Percentiles rank a stretch among this genome's conserved stretches.
Conservation (phyloP, 371 early-diverging fungal genomes). For the Syncephalastrum contaminatum region DNA sequence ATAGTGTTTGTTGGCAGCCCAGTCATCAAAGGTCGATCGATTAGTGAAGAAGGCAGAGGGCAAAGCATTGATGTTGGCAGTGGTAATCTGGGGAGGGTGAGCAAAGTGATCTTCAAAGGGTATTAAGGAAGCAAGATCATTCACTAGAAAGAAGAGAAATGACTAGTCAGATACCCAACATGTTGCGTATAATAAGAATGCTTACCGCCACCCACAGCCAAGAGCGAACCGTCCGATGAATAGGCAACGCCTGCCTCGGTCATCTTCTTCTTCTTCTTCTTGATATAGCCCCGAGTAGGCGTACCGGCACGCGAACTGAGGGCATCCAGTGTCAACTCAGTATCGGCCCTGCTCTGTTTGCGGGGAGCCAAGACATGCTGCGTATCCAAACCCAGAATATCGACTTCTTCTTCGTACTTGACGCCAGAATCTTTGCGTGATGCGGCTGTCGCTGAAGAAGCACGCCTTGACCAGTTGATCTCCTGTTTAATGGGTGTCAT, state of each 20-base stretch:
- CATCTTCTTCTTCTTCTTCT: constrained; percentile 50
- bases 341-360: constrained; percentile 29
- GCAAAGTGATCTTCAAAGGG: constrained; percentile 31
- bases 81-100: constrained; percentile 36
- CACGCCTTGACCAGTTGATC: not conserved
- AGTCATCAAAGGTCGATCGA: constrained; percentile 36
- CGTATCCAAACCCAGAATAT: constrained; percentile 49
- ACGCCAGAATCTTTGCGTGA: constrained; percentile 12
- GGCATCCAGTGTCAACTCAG: constrained; percentile 17
- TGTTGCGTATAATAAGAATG: no score
- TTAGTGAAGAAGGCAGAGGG: constrained; percentile 44
- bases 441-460: not conserved
- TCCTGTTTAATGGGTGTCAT: no score
- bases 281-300: constrained; percentile 22
- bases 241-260: constrained; percentile 43
- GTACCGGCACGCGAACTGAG: constrained; percentile 32
- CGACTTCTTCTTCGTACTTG: constrained; percentile 50
- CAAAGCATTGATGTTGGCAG: constrained; percentile 38
- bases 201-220: constrained; percentile 42
- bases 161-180: not conserved
- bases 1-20: constrained; percentile 33
- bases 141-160: constrained; percentile 12
- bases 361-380: constrained; percentile 18
- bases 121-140: constrained; percentile 23
- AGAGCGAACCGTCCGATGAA: constrained; percentile 46